Percentiles rank a stretch among this genome's conserved stretches.
Evolutionary conservation across 2,329 filamentous ascomycete species (phyloP).

Genomic region (Magnaporthiopsis incrustans): DNA sequence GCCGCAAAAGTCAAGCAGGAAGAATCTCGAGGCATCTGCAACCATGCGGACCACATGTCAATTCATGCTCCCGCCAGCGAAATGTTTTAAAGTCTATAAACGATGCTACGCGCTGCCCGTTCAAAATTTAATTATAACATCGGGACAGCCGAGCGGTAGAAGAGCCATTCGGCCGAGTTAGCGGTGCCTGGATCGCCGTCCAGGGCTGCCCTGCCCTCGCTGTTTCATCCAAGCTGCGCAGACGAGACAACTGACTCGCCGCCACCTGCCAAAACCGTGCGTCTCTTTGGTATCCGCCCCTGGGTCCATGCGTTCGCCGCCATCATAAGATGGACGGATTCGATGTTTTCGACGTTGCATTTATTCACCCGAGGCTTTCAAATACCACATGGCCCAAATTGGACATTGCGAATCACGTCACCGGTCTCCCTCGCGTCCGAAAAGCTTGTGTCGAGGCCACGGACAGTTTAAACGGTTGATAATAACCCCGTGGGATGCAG

Average conservation of each 20-base stretch:
- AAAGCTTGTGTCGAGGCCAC: too few relatives aligned
- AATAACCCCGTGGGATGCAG: too few relatives aligned
- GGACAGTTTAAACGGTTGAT: too few relatives aligned
- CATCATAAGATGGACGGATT: neutral
- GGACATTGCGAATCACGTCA: too few relatives aligned
- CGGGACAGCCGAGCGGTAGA: neutral
- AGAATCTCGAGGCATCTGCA: neutral
- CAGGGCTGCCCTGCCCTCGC: neutral
- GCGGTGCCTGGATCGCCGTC: neutral
- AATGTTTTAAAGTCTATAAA: neutral
- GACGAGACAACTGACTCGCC: neutral
- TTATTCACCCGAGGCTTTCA: too few relatives aligned
- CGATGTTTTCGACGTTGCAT: neutral
- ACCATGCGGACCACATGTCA: neutral
- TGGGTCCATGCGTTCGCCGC: too few relatives aligned
- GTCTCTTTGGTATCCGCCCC: neutral
- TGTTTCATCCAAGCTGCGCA: neutral
- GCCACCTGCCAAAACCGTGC: too few relatives aligned
- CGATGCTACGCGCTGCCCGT: neutral
- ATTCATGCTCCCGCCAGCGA: neutral
- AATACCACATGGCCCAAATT: too few relatives aligned
- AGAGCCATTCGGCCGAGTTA: neutral
- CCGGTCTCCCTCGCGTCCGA: too few relatives aligned
- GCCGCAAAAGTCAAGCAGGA: neutral
- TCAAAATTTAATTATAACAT: neutral